A percentile compares a stretch with the other conserved stretches of the same genome.
phyloP scores from a whole-genome alignment of 176 grass and related monocot species.

The Aegilops speltoides region DNA sequence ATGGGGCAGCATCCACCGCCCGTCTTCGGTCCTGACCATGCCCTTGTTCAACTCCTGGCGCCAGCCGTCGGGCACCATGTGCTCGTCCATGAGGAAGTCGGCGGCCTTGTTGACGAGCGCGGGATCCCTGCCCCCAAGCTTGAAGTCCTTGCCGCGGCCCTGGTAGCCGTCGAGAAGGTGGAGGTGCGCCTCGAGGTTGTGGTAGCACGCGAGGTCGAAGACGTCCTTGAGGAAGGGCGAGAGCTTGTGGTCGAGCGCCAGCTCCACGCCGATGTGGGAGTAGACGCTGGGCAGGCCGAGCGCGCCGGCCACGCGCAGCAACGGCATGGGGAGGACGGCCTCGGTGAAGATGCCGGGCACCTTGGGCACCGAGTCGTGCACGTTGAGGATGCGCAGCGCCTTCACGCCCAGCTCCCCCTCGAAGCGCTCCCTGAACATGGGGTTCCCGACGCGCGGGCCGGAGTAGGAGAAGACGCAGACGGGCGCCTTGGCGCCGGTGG shows the following conservation, averaged over 20 bases:
- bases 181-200: slow-evolving; percentile 54
- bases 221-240: slow-evolving; percentile 58
- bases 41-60: slow-evolving; percentile 67
- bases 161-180: slow-evolving; percentile 53
- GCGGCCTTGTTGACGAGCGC: slow-evolving; percentile 66
- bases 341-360: slow-evolving; percentile 61
- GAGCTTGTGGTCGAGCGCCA: slow-evolving; percentile 46
- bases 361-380: slow-evolving; percentile 63
- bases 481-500: background rate
- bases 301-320: slow-evolving; percentile 8
- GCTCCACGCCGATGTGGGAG: slow-evolving; percentile 45
- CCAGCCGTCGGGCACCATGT: slow-evolving; percentile 59
- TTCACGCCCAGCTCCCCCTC: slow-evolving; percentile 50
- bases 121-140: slow-evolving; percentile 45
- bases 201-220: slow-evolving; percentile 31
- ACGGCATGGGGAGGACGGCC: background rate
- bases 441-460: slow-evolving; percentile 69
- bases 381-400: slow-evolving; percentile 53
- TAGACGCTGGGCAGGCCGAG: slow-evolving; percentile 34
- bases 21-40: slow-evolving; percentile 49
- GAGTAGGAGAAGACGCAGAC: slow-evolving; percentile 60
- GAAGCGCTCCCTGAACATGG: slow-evolving; percentile 46
- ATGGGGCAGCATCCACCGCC: slow-evolving; percentile 40
- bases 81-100: slow-evolving; percentile 48
- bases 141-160: slow-evolving; percentile 27